Conservation (phyloP, 2,329 filamentous ascomycete species). For the Lachnum nothofagi region DNA sequence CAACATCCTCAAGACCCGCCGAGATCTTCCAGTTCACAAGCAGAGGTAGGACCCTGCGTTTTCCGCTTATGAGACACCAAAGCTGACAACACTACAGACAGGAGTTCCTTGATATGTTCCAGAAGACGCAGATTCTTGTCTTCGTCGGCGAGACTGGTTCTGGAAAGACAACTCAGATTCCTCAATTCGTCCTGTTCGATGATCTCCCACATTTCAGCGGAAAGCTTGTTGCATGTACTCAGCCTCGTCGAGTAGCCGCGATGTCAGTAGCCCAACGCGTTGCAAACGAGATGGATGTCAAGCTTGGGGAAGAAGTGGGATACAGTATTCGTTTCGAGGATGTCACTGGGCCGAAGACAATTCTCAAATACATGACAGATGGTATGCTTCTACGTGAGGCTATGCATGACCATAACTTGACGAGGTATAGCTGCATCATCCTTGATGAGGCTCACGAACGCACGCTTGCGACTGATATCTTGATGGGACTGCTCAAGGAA, state of each 20-base stretch:
- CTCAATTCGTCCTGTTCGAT: conserved; percentile 96
- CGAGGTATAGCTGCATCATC: conserved; percentile 94
- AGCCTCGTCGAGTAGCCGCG: conserved; percentile 93
- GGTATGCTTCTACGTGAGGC: conserved; percentile 96
- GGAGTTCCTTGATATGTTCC: conserved; percentile 91
- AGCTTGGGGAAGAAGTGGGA: conserved; percentile 87
- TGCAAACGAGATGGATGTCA: conserved; percentile 91
- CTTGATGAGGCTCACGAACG: conserved; percentile 98
- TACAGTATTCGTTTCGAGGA: conserved; percentile 99
- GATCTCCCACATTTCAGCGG: conserved; percentile 80
- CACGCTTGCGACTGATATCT: conserved; percentile 91
- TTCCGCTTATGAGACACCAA: not conserved
- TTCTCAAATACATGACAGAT: conserved; percentile 99
- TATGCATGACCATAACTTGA: conserved; percentile 90
- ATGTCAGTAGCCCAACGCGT: conserved; percentile 99
- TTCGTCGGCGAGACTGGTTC: conserved; percentile 99
- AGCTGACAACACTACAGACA: conserved; percentile 47
- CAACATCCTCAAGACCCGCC: conserved; percentile 75
- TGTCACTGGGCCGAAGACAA: conserved; percentile 78
- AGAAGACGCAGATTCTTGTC: conserved; percentile 90
- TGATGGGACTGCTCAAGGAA: conserved; percentile 95
- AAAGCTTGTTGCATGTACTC: conserved; percentile 95
- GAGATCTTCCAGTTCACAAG: conserved; percentile 84
- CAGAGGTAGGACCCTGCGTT: conserved; percentile 58
- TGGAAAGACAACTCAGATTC: conserved; percentile 98